Evolutionary conservation across 2,329 filamentous ascomycete genomes (phyloP).

Genomic region (Colletotrichum caudatum): DNA sequence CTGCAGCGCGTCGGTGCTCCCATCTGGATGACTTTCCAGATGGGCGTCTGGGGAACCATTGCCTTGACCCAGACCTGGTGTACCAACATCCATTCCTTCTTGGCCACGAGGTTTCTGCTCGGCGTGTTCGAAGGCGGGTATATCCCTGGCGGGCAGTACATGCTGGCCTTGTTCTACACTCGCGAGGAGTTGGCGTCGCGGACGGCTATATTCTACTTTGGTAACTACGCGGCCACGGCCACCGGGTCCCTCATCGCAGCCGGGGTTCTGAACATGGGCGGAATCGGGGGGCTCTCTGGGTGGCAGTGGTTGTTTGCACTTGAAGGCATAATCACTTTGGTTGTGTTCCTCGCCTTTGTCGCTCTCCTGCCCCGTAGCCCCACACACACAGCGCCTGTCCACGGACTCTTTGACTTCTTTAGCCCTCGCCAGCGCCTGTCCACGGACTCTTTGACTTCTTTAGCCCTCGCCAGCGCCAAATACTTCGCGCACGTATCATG

Average conservation of each 20-base stretch:
- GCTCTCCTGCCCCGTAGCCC: conserved; percentile 34
- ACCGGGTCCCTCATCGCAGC: conserved; percentile 38
- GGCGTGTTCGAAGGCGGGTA: conserved; percentile 50
- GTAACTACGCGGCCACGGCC: conserved; percentile 52
- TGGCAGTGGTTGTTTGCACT: conserved; percentile 42
- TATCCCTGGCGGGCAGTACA: conserved; percentile 49
- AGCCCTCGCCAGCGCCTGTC: conserved; percentile 22
- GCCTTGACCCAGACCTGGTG: conserved; percentile 49
- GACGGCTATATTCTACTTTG: conserved; percentile 57
- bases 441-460: conserved; percentile 37
- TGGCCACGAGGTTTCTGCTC: conserved; percentile 47
- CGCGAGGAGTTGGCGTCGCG: conserved; percentile 48
- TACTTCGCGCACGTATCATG: conserved; percentile 29
- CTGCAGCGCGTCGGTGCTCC: conserved; percentile 48
- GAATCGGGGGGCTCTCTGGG: conserved; percentile 27
- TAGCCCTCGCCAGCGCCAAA: conserved; percentile 21
- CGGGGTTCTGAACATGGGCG: conserved; percentile 33
- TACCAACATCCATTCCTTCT: conserved; percentile 45
- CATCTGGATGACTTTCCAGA: conserved; percentile 39
- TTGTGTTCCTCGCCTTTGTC: conserved; percentile 34
- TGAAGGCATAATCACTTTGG: conserved; percentile 30
- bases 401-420: conserved; percentile 35
- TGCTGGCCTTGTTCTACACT: conserved; percentile 49
- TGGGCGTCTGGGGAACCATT: conserved; percentile 48
- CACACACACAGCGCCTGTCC: conserved; percentile 28